These are phyloP conservation scores for Vicia villosa DNA, from an alignment of 306 rosid genomes.

Conservation along the genomic window DNA sequence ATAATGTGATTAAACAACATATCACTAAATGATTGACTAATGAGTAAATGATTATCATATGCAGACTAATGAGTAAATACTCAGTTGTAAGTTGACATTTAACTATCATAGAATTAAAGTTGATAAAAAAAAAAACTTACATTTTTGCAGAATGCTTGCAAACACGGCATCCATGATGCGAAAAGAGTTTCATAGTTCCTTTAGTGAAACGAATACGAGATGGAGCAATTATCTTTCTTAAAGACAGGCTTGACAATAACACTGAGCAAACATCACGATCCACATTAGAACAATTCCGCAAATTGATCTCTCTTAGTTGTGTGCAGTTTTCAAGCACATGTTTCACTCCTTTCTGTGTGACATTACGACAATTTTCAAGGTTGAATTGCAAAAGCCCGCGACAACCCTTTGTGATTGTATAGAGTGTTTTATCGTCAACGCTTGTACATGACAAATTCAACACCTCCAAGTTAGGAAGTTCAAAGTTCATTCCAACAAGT, in stretches of 20 bases:
- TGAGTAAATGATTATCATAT: too few relatives aligned
- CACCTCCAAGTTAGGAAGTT: not conserved
- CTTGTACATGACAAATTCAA: not conserved
- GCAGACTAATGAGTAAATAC: not conserved
- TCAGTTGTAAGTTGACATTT: not conserved
- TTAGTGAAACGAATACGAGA: not conserved
- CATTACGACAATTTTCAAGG: slow-evolving; percentile 40
- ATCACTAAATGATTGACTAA: too few relatives aligned
- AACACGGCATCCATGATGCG: not conserved
- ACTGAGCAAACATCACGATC: slow-evolving; percentile 33
- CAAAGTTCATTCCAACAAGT: not conserved
- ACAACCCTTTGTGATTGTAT: not conserved
- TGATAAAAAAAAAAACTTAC: not conserved
- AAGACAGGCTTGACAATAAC: not conserved
- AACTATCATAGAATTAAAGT: too few relatives aligned
- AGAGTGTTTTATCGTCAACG: not conserved
- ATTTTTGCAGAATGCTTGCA: not conserved
- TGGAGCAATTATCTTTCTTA: not conserved
- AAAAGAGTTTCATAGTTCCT: not conserved
- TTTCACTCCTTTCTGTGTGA: slow-evolving; percentile 62
- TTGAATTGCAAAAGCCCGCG: not conserved
- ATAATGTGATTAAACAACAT: too few relatives aligned
- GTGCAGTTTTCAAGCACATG: slow-evolving; percentile 55
- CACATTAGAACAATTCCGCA: slow-evolving; percentile 48
- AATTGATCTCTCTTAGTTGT: slow-evolving; percentile 59